These are phyloP conservation scores for Xylariales sp. DNA, from an alignment of 2,329 filamentous ascomycete genomes.

Conservation along the genomic window DNA sequence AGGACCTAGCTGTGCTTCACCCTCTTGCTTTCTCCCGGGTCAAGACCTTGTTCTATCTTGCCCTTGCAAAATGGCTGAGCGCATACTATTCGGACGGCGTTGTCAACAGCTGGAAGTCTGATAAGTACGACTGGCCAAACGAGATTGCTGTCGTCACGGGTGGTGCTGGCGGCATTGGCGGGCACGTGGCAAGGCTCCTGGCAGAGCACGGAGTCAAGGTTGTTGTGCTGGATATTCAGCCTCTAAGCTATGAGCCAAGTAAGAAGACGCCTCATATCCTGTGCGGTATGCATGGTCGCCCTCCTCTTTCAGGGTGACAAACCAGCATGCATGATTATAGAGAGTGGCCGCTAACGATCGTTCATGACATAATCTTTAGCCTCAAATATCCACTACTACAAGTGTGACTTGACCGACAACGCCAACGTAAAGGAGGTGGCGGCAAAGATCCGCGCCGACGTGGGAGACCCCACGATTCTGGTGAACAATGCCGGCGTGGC, in stretches of 20 bases:
- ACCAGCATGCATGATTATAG: too few species aligned
- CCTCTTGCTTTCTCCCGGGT: slow-evolving; percentile 47
- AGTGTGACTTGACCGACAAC: slow-evolving; percentile 64
- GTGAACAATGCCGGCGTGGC: slow-evolving; percentile 37
- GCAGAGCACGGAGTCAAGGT: slow-evolving; percentile 62
- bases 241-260: slow-evolving; percentile 23
- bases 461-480: slow-evolving; percentile 30
- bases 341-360: too few species aligned
- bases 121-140: slow-evolving; percentile 59
- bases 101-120: slow-evolving; percentile 44
- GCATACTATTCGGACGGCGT: slow-evolving; percentile 45
- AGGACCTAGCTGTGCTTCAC: slow-evolving; percentile 48
- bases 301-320: too few species aligned
- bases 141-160: slow-evolving; percentile 74
- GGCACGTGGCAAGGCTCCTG: slow-evolving; percentile 59
- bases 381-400: slow-evolving; percentile 60
- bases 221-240: slow-evolving; percentile 67
- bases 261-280: slow-evolving; percentile 14
- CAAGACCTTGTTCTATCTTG: slow-evolving; percentile 47
- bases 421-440: slow-evolving; percentile 39
- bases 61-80: slow-evolving; percentile 43
- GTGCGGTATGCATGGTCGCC: slow-evolving; percentile 15
- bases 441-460: slow-evolving; percentile 31
- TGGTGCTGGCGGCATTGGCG: slow-evolving; percentile 70
- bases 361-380: too few species aligned